Evolutionary conservation across 164 flowering plant species (phyloP).

Genomic region (Vitis cinerea): DNA sequence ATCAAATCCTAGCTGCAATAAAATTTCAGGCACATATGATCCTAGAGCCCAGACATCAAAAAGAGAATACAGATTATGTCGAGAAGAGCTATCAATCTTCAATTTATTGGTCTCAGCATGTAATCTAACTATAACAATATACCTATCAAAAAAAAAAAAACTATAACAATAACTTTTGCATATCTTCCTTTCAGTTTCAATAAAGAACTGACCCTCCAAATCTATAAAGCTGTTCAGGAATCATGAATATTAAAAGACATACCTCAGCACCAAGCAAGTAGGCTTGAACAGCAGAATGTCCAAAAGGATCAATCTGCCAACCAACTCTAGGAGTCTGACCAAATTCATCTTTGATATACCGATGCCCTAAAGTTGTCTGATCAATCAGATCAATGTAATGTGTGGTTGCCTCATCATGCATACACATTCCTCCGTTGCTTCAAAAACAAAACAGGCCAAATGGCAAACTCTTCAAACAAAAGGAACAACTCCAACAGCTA

Average conservation of each 20-base stretch:
- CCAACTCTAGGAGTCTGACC: conserved; percentile 68
- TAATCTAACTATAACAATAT: no score
- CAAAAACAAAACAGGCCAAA: conserved; percentile 4
- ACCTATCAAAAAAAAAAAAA: background rate
- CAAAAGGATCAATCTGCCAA: conserved; percentile 94
- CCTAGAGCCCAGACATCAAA: background rate
- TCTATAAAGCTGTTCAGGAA: background rate
- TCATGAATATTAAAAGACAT: background rate
- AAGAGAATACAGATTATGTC: background rate
- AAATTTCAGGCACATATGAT: background rate
- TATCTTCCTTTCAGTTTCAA: background rate
- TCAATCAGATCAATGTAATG: conserved; percentile 87
- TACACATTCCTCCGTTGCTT: conserved; percentile 88
- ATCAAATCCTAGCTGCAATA: conserved; percentile 61
- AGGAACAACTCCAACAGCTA: background rate
- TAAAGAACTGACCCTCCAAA: background rate
- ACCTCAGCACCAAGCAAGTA: conserved; percentile 90
- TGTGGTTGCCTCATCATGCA: conserved; percentile 87
- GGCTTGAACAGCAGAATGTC: conserved; percentile 91
- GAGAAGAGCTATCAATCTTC: no score
- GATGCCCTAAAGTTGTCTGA: conserved; percentile 84
- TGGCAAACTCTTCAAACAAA: background rate
- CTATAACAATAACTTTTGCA: no score
- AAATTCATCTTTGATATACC: conserved; percentile 59
- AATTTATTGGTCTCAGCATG: background rate